Evolutionary conservation across 1,139 yeast genomes (phyloP), one percentile per base, ranked within the genome.

Genomic region (Candida freyschussii): DNA sequence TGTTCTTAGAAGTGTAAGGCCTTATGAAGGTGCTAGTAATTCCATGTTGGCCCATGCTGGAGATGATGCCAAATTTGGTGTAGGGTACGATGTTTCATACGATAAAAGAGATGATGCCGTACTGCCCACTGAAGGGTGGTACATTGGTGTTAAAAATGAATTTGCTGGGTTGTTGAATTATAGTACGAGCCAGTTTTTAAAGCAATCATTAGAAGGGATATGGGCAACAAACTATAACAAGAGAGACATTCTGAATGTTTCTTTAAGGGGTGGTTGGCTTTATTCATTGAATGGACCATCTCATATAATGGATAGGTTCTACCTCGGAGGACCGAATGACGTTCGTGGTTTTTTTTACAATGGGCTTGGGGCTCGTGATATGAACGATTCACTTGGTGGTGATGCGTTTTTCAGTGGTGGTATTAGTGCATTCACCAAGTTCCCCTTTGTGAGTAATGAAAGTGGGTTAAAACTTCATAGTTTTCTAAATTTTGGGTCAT

Each of bases 361-460:
- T 56, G 94, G 96, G 0, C 56, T 89, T 21, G 98, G 98, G 0
- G 96, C 97, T 1, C 79, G 82, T 49, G 80, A 59, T 27, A 40
- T 50, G n/a, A 53, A 53, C 14, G 61, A 62, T 39, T 48, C 82
- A 2, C 55, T 86, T 13, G 98, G 98, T 4, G 98, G 97, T 4
- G 87, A 87, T 51, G 63, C 77, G 2, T 82, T 77, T 45, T 52
- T 76, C 21, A 76, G 81, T 13, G 77, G 81, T 21, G 96, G 96
- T 2, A 44, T 78, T 0, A 80, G 93, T 31, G 32, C 80, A 13
- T 70, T 85, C 35, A 65, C 82, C 3, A 71, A 72, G 27, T 50
- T 91, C 9, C 97, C 96, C 2, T 63, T 63, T 37, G 53, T 72
- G 13, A 56, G 68, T 17, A 55, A 59, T 5, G 78, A 72, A 11